phyloP scores from a whole-genome alignment of 495 filamentous ascomycete species.

The Tetracladium setigerum region DNA sequence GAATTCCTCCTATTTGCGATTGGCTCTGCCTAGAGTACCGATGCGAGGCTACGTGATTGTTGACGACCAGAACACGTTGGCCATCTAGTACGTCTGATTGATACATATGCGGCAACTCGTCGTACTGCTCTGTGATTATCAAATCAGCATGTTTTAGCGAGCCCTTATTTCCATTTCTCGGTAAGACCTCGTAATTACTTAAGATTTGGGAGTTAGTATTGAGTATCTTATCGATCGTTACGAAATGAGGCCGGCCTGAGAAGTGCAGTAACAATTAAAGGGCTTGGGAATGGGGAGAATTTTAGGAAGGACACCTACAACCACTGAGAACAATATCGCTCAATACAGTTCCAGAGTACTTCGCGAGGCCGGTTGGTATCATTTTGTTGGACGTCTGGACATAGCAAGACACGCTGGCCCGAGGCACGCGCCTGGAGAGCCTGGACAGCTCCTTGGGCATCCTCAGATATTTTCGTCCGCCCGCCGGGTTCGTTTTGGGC shows the following conservation, averaged over 20 bases:
- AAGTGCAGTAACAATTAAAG: too few species aligned
- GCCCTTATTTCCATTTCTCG: conserved; percentile 9
- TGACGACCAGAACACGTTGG: too few species aligned
- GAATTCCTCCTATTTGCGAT: conserved; percentile 1
- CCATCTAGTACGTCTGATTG: too few species aligned
- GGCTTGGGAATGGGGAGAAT: too few species aligned
- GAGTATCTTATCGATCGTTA: too few species aligned
- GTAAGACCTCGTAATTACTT: too few species aligned
- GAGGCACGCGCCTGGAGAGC: neutral
- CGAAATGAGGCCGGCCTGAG: too few species aligned
- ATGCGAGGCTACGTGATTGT: too few species aligned
- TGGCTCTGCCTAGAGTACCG: neutral
- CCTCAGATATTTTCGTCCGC: neutral
- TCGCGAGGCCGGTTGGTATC: neutral
- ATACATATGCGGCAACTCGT: too few species aligned
- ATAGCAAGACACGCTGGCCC: neutral
- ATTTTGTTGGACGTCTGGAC: neutral
- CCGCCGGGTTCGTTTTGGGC: conserved; percentile 29
- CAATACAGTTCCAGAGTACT: conserved; percentile 7
- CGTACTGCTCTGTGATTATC: conserved; percentile 7
- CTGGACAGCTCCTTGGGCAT: conserved; percentile 1
- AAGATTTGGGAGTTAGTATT: too few species aligned
- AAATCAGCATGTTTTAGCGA: neutral
- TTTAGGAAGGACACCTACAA: too few species aligned
- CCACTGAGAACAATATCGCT: conserved; percentile 12